Evolutionary conservation across 306 rosid genomes (phyloP), one percentile per base, ranked within the genome.

Genomic region (Vigna reflexopilosa): DNA sequence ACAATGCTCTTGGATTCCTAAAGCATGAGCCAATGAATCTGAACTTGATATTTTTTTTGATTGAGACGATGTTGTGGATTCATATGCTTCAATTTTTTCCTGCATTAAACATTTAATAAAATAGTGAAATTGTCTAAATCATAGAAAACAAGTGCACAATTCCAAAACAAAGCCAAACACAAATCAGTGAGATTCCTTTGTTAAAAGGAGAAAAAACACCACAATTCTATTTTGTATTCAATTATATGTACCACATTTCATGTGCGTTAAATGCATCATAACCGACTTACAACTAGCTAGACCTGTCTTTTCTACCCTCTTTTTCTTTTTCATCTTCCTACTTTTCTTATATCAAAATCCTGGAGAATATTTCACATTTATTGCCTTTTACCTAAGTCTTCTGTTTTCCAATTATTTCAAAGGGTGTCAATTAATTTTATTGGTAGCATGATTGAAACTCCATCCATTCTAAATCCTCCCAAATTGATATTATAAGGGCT

Each of bases 251-350:
- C 48, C 48, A 67, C 5, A 67, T 30, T 59, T 40, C 44, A 32
- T 59, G 78, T 57, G 79, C 64, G 73, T 70, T 76, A 47, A 84
- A 76, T 75, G 83, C 83, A 54, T 32, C 47, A 28, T 67, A 69
- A 6, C 72, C 56, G 20, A 4, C 61, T 52, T 67, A 40, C 72
- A 58, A 17, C 19, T 17, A 17, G 50, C 4, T 63, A 34, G 24
- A 42, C 75, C n/a, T 24, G 26, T 40, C 7, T 54, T 64, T 40
- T 49, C 8, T 38, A 7, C 28, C 24, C 48, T 40, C 40, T 6
- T 49, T 59, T 24, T 28, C 8, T 6, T 49, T 28, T 57, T 26
- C 36, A 6, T 62, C 44, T 38, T 76, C 19, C 8, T 20, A 10
- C 16, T 59, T 61, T 70, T 48, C 62, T 57, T 47, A 28, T 15